A percentile compares a stretch with the other conserved stretches of the same genome.
Conservation (phyloP, 2,329 filamentous ascomycete species). For the Penicillium sp. region DNA sequence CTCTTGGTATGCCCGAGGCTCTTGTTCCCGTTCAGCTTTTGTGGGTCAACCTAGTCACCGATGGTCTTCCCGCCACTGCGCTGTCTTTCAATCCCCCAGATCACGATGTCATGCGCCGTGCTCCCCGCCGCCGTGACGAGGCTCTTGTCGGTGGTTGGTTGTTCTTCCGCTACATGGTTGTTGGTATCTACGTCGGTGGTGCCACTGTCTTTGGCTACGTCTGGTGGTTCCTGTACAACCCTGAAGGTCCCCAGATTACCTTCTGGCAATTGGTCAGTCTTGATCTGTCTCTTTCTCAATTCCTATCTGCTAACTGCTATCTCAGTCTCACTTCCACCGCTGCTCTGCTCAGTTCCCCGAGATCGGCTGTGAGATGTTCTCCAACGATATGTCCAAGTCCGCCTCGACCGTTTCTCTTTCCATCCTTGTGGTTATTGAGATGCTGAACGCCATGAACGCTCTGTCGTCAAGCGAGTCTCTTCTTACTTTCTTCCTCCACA, state of each 20-base stretch:
- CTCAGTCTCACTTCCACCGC: slow-evolving; percentile 79
- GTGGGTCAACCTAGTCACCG: slow-evolving; percentile 98
- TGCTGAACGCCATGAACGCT: slow-evolving; percentile 99
- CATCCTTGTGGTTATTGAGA: slow-evolving; percentile 92
- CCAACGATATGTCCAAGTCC: slow-evolving; percentile 78
- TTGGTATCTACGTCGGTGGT: slow-evolving; percentile 89
- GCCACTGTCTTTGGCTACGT: slow-evolving; percentile 96
- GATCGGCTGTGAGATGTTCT: slow-evolving; percentile 90
- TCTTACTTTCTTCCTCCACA: slow-evolving; percentile 90
- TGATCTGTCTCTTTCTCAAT: slow-evolving; percentile 6
- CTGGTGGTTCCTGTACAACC: slow-evolving; percentile 99
- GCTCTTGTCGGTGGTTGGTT: slow-evolving; percentile 90
- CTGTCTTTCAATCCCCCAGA: slow-evolving; percentile 98
- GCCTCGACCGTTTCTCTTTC: slow-evolving; percentile 92
- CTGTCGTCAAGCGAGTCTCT: slow-evolving; percentile 93
- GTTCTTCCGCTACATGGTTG: slow-evolving; percentile 95
- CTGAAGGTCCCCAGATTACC: slow-evolving; percentile 81
- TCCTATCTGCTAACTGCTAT: slow-evolving; percentile 5
- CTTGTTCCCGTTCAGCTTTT: slow-evolving; percentile 94
- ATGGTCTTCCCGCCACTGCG: slow-evolving; percentile 92
- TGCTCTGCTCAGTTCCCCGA: slow-evolving; percentile 83
- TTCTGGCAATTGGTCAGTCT: slow-evolving; percentile 73
- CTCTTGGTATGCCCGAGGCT: slow-evolving; percentile 94
- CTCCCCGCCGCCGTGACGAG: slow-evolving; percentile 89
- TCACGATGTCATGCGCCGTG: slow-evolving; percentile 93